Conservation (phyloP, 192 early-diverging fungal species). For the Backusella parvicylindrica region DNA sequence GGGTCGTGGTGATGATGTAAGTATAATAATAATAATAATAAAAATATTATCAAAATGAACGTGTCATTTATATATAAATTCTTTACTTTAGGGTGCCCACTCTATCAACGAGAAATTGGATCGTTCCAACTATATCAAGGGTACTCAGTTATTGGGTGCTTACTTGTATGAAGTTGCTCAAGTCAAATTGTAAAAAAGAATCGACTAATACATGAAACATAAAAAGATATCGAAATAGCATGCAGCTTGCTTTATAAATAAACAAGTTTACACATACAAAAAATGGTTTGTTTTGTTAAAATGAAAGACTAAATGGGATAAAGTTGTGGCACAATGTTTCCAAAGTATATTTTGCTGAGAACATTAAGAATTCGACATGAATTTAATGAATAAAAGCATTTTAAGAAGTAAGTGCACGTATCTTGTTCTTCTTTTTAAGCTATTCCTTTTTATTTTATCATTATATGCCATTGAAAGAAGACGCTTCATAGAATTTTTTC, state of each 20-base stretch:
- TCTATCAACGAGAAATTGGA: slow-evolving; percentile 98
- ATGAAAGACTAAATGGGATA: background rate
- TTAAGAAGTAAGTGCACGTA: background rate
- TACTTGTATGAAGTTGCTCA: slow-evolving; percentile 87
- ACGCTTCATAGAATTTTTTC: background rate
- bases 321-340: background rate
- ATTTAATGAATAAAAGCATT: background rate
- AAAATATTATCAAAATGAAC: too few relatives aligned
- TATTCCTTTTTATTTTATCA: background rate
- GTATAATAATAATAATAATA: too few relatives aligned
- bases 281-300: background rate
- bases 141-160: slow-evolving; percentile 89
- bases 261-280: background rate
- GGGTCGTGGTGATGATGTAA: slow-evolving; percentile 83
- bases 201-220: background rate
- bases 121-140: slow-evolving; percentile 88
- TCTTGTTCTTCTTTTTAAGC: background rate
- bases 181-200: background rate
- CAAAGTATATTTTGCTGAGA: background rate
- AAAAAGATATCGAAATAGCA: background rate
- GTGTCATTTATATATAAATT: background rate
- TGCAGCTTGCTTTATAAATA: slow-evolving; percentile 1
- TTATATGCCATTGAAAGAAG: background rate
- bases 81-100: slow-evolving; percentile 75
- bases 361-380: background rate